Conservation (phyloP, 257 asterid species). For the Solanum pennellii region DNA sequence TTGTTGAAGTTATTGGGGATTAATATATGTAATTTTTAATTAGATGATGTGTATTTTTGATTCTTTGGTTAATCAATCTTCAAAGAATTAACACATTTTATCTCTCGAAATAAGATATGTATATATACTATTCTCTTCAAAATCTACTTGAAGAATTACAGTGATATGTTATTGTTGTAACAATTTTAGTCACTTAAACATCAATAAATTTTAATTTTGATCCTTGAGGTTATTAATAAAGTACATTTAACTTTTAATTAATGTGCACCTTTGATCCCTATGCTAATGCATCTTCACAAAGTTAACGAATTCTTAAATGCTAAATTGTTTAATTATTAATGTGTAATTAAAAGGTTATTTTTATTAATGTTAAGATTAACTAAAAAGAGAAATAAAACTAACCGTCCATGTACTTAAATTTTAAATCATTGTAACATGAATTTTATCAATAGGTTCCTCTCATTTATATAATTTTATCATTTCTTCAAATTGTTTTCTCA, state of each 20-base stretch:
- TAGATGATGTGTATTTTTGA: no score
- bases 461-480: background rate
- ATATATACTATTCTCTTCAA: accelerated
- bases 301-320: background rate
- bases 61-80: no score
- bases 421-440: background rate
- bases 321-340: no score
- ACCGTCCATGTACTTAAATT: background rate
- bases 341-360: background rate
- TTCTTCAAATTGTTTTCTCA: background rate
- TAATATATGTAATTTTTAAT: background rate
- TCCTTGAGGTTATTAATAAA: no score
- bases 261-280: background rate
- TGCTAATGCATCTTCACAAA: background rate
- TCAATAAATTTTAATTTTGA: background rate
- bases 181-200: background rate
- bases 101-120: background rate
- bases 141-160: accelerated
- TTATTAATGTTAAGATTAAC: background rate
- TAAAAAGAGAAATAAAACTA: background rate
- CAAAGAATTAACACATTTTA: background rate
- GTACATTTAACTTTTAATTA: no score
- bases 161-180: no score
- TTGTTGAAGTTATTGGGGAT: no score
- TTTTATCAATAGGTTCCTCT: background rate